Evolutionary conservation across 495 filamentous ascomycete genomes (phyloP), one percentile per base, ranked within the genome.

Genomic region (Aspergillus egyptiacus): DNA sequence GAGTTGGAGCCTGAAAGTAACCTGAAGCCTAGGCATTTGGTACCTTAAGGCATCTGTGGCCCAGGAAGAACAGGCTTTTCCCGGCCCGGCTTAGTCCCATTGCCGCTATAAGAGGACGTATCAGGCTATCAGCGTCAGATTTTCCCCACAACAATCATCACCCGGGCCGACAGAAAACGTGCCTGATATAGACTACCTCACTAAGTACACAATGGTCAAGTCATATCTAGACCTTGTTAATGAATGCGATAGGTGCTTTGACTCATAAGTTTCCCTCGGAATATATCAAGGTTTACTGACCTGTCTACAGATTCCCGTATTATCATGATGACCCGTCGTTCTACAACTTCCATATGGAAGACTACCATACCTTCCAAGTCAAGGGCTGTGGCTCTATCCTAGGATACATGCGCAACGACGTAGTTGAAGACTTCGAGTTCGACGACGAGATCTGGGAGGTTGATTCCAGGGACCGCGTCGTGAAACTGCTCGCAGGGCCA

Each of bases 271-370:
- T 23, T 11, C 23, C 9, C 33, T 23, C 31, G 22, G 27, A 20
- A 37, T 51, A 19, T 19, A 18, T n/a, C 33, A 37, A 23, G 5
- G 41, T 36, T 34, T 46, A 53, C 54, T 51, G 45, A 50, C 27
- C 38, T 22, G 13, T 30, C 41, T 40, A 32, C 44, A 89, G 85
- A 61, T 89, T 89, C 60, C 85, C 86, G 5, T 82, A 89, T 59
- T 70, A 73, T 31, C 71, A 82, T 25, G 72, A 69, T 37, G 68
- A 82, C 45, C 75, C 77, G 31, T 58, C 69, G 42, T 64, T 60
- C 7, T 79, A 82, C 54, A 54, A 67, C 3, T 53, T 66, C 20
- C 64, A 78, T 30, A 63, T 78, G 50, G 64, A 65, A 2, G 68
- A 65, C 13, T 74, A 81, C 54, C 82, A 80, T 56, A 69, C 67